Evolutionary conservation across 192 early-diverging fungal genomes (phyloP), one percentile per base, ranked within the genome.

Genomic region (Phlyctochytrium bullatum): DNA sequence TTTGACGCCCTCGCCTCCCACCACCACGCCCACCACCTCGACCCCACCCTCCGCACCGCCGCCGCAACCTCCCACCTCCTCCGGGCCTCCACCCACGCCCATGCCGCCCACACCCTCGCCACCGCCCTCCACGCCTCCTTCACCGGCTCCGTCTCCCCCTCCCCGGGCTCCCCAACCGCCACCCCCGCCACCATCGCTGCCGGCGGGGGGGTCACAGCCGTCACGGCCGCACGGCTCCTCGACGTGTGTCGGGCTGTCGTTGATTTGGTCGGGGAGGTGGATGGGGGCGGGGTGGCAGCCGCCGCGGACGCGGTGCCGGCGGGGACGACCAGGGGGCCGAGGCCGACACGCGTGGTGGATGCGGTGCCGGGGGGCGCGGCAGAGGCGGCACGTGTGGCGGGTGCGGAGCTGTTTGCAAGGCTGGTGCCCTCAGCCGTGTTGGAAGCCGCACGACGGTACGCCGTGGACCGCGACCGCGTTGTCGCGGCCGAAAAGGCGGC

Each of bases 391-490:
- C 93, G 93, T 1, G 73, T 80, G 1, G 90, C 93, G 60, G 94
- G 93, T 1, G 73, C 81, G 1, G 94, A 96, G 73, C 86, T 96
- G 58, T 98, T 98, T 59, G 72, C 80, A 47, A 76, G 81, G 24
- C 83, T 98, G 58, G 88, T 98, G 29, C 95, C 95, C 0, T 77
- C 96, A 53, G 83, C 86, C 25, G 91, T 98, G 0, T 92, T 94
- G 72, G 93, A 96, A 78, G 86, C 90, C 52, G 82, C 93, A 16
- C 91, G 89, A 27, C 52, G 94, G 64, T 98, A 98, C 67, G 93
- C 93, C 30, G 95, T 95, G 68, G 93, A 95, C 71, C 93, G 94
- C 76, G 93, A 91, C 25, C 92, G 93, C 76, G 67, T 98, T 36
- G 83, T 95, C 3, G 88, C 93, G 28, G 72, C 80, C 28, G 90